Evolutionary conservation across 441 rosid species (phyloP).

Genomic region (Mallotus japonicus): DNA sequence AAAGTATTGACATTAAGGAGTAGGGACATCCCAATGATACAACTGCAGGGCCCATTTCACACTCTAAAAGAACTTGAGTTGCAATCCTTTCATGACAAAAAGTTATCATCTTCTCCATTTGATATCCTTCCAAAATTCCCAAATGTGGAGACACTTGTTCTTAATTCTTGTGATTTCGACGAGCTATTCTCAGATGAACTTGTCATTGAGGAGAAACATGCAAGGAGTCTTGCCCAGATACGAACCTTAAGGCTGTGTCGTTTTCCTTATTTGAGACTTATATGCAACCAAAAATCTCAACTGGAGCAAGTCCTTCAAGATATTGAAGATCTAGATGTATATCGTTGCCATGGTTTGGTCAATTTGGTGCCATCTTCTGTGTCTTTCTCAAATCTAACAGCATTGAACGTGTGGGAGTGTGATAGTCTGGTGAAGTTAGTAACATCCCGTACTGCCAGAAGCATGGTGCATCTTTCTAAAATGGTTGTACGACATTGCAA

Average conservation of each 20-base stretch:
- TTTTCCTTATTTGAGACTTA: background rate
- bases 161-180: slow-evolving; percentile 14
- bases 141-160: slow-evolving; percentile 17
- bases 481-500: slow-evolving; percentile 10
- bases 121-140: slow-evolving; percentile 23
- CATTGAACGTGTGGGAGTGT: slow-evolving; percentile 7
- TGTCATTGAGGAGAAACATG: background rate
- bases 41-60: background rate
- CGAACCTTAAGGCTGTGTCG: background rate
- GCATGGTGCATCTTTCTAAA: slow-evolving; percentile 1
- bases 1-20: too few relatives aligned
- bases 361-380: slow-evolving; percentile 10
- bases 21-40: background rate
- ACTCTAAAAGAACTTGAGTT: slow-evolving; percentile 7
- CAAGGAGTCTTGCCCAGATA: background rate
- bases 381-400: slow-evolving; percentile 6
- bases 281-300: slow-evolving; percentile 9
- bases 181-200: slow-evolving; percentile 17
- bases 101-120: slow-evolving; percentile 14
- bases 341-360: background rate
- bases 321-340: slow-evolving; percentile 2
- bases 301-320: slow-evolving; percentile 1
- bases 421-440: slow-evolving; percentile 8
- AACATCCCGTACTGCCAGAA: slow-evolving; percentile 18
- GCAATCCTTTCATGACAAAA: slow-evolving; percentile 13